A percentile compares a stretch with the other conserved stretches of the same genome.
Evolutionary conservation across 306 rosid genomes (phyloP).

Genomic region (Glycine tomentella): DNA sequence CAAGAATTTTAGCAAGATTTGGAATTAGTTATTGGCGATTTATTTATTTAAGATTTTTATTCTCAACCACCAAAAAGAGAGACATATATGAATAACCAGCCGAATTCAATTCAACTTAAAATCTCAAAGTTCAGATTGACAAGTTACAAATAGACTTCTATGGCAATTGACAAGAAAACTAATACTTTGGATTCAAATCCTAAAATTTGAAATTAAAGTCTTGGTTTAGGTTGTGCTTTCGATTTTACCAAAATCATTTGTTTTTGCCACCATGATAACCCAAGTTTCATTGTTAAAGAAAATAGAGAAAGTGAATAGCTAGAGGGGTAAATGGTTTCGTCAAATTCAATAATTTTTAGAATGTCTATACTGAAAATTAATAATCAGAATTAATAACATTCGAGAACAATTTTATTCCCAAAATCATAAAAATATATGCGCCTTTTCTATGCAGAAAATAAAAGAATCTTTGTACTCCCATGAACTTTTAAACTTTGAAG

Average conservation of each 20-base stretch:
- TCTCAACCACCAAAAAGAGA: not conserved
- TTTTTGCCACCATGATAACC: not conserved
- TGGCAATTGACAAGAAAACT: not conserved
- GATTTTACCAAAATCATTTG: not conserved
- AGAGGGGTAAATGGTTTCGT: not conserved
- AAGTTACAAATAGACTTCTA: constrained; percentile 12
- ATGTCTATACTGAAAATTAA: not conserved
- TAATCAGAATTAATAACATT: constrained; percentile 8
- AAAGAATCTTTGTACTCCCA: not conserved
- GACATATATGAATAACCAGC: not conserved
- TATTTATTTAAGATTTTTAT: constrained; percentile 19
- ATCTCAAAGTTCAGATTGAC: constrained; percentile 20
- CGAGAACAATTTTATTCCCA: not conserved
- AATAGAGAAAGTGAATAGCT: constrained; percentile 6
- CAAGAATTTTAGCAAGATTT: too few species aligned
- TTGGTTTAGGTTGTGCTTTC: not conserved
- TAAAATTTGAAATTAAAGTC: constrained; percentile 11
- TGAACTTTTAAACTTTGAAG: not conserved
- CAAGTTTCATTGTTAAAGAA: not conserved
- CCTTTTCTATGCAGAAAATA: not conserved
- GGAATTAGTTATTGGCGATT: constrained; percentile 1
- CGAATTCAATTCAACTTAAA: constrained; percentile 14
- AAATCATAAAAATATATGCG: not conserved
- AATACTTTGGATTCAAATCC: constrained; percentile 4
- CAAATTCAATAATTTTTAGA: constrained; percentile 3